These are phyloP conservation scores for Corymbia calophylla DNA, from an alignment of 441 rosid genomes.

Conservation along the genomic window DNA sequence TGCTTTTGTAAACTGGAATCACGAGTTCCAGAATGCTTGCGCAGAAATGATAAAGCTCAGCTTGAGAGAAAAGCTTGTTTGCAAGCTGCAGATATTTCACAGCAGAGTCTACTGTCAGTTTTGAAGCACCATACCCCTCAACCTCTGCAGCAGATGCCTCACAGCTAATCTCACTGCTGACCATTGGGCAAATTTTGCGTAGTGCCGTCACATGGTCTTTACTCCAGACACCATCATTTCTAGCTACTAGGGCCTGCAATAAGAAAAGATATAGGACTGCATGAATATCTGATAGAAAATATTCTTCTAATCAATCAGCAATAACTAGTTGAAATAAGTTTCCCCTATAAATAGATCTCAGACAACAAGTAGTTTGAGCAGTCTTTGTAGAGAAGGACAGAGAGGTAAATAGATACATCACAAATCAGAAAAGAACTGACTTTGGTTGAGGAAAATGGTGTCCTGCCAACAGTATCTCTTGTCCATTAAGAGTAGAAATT, in stretches of 20 bases:
- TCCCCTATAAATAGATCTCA: not conserved
- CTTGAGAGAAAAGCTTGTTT: slow-evolving; percentile 93
- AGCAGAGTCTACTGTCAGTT: slow-evolving; percentile 98
- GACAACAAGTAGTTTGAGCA: not conserved
- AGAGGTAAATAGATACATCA: not conserved
- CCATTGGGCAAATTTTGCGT: slow-evolving; percentile 96
- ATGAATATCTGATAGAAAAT: not conserved
- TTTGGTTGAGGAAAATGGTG: not conserved
- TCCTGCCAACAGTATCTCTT: not conserved
- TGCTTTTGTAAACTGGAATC: slow-evolving; percentile 93
- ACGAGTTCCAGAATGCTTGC: slow-evolving; percentile 97
- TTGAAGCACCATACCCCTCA: slow-evolving; percentile 99
- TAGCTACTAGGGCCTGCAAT: slow-evolving; percentile 88
- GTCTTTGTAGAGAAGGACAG: not conserved
- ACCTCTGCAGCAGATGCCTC: slow-evolving; percentile 99
- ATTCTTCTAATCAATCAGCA: not conserved
- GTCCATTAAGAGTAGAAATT: not conserved
- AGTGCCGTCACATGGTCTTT: slow-evolving; percentile 82
- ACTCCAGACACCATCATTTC: slow-evolving; percentile 99
- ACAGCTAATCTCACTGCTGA: slow-evolving; percentile 73
- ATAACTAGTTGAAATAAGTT: not conserved
- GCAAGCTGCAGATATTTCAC: slow-evolving; percentile 97
- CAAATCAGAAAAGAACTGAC: not conserved
- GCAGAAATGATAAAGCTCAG: slow-evolving; percentile 97
- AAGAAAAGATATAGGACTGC: not conserved